Evolutionary conservation across 306 rosid species (phyloP).

Genomic region (Quercus alba): DNA sequence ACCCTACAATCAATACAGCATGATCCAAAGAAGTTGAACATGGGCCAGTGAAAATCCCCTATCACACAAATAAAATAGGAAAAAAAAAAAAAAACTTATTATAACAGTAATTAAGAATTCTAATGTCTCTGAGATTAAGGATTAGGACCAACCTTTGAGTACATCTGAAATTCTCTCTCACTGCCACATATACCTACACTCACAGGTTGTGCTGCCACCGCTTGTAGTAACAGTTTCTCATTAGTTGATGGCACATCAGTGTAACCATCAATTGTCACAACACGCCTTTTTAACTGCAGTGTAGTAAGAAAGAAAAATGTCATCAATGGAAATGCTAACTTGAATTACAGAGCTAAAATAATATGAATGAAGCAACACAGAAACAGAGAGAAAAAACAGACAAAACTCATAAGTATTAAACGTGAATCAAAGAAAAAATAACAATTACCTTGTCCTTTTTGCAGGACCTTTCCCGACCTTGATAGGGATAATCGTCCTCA

Average conservation of each 20-base stretch:
- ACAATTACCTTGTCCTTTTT: conserved; percentile 53
- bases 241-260: conserved; percentile 49
- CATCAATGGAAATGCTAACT: not conserved
- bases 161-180: conserved; percentile 72
- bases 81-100: not conserved
- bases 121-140: conserved; percentile 14
- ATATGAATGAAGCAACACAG: too few relatives aligned
- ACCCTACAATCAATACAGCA: conserved; percentile 89
- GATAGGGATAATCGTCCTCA: conserved; percentile 75
- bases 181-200: conserved; percentile 92
- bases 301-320: not conserved
- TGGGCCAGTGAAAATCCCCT: conserved; percentile 90
- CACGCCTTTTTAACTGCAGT: conserved; percentile 61
- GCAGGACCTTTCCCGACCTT: conserved; percentile 44
- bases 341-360: too few relatives aligned
- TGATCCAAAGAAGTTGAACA: conserved; percentile 85
- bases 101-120: not conserved
- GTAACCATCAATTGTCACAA: conserved; percentile 82
- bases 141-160: conserved; percentile 63
- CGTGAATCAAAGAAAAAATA: not conserved
- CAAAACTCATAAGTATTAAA: not conserved
- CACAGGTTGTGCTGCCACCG: conserved; percentile 85
- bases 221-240: conserved; percentile 63
- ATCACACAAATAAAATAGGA: conserved; percentile 12
- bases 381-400: not conserved